Conservation (phyloP, 2,329 filamentous ascomycete species). For the Trichoderma sp. region DNA sequence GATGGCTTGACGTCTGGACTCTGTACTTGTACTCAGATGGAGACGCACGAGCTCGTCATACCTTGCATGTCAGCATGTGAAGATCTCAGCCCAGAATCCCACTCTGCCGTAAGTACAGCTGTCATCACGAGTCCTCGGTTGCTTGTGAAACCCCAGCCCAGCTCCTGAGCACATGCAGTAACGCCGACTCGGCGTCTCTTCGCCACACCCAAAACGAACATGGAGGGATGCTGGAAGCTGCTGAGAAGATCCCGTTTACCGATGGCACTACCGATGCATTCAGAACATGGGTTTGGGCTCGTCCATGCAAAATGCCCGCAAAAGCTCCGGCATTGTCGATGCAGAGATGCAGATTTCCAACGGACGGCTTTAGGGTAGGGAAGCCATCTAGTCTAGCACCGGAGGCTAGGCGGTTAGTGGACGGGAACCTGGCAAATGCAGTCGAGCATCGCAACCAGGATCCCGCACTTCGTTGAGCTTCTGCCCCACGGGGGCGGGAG, state of each 20-base stretch:
- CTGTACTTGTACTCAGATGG: neutral
- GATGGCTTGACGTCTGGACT: neutral
- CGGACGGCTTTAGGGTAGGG: slow-evolving; percentile 19
- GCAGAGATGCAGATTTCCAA: neutral
- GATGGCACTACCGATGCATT: neutral
- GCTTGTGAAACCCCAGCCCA: slow-evolving; percentile 21
- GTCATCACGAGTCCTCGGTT: slow-evolving; percentile 23
- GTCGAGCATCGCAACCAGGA: neutral
- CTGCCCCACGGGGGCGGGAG: slow-evolving; percentile 23
- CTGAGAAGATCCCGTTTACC: neutral
- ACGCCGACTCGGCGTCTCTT: slow-evolving; percentile 22
- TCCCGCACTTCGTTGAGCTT: neutral
- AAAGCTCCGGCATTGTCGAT: neutral
- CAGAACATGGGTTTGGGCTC: neutral
- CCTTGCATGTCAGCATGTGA: slow-evolving; percentile 4
- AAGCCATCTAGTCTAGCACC: neutral
- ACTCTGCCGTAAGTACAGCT: too few species aligned
- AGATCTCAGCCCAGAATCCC: slow-evolving; percentile 5
- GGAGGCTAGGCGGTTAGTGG: slow-evolving; percentile 25
- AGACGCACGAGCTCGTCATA: neutral
- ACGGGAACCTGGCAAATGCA: slow-evolving; percentile 21
- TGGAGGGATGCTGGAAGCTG: slow-evolving; percentile 1
- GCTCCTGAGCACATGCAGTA: slow-evolving; percentile 3
- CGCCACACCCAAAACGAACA: neutral
- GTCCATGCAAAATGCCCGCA: slow-evolving; percentile 2